These are phyloP conservation scores for cucumber (Cucumis sativus) DNA, from an alignment of 306 rosid genomes.

Conservation along the genomic window Cucumber_9930_V3 NC_026655.2:24693501-24694000, in stretches of 20 bases:
- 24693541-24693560: neutral
- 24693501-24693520: neutral
- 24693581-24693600: neutral
- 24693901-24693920: neutral
- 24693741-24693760: neutral
- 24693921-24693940: neutral
- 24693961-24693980: neutral
- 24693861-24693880: neutral
- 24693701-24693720: neutral
- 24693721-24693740: neutral
- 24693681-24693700: neutral
- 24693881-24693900: neutral
- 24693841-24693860: neutral
- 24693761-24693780: neutral
- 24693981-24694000: neutral
- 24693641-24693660: too few relatives aligned
- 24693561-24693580: neutral
- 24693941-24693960: neutral
- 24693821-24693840: neutral
- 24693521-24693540: neutral
- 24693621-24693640: neutral
- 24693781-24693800: neutral
- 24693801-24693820: neutral
- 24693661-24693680: too few relatives aligned
- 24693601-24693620: neutral